phyloP scores from a whole-genome alignment of 2,329 filamentous ascomycete genomes.

The Chaetoscypha palmicola region DNA sequence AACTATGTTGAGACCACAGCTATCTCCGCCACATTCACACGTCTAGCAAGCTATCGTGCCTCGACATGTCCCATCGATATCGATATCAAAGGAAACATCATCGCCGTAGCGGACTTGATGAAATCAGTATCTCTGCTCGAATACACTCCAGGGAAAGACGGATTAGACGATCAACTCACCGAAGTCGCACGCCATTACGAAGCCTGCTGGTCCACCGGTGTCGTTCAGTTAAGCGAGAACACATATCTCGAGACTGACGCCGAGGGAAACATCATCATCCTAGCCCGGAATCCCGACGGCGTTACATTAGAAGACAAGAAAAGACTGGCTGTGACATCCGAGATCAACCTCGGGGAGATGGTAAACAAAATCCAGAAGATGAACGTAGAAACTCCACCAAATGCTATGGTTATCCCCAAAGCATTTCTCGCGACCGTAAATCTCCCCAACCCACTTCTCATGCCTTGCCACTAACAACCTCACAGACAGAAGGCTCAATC shows the following conservation, averaged over 20 bases:
- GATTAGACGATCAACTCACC: slow-evolving; percentile 53
- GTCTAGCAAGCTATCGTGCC: slow-evolving; percentile 69
- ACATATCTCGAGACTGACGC: slow-evolving; percentile 79
- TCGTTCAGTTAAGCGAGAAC: slow-evolving; percentile 64
- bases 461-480: slow-evolving; percentile 16
- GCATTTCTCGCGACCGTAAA: slow-evolving; percentile 86
- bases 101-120: slow-evolving; percentile 88
- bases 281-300: slow-evolving; percentile 66
- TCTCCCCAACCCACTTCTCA: slow-evolving; percentile 8
- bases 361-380: slow-evolving; percentile 81
- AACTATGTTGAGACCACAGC: slow-evolving; percentile 49
- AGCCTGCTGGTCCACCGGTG: slow-evolving; percentile 73
- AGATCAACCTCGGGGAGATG: slow-evolving; percentile 85
- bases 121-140: slow-evolving; percentile 80
- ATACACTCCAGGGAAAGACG: slow-evolving; percentile 52
- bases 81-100: slow-evolving; percentile 63
- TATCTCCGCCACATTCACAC: slow-evolving; percentile 53
- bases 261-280: slow-evolving; percentile 77
- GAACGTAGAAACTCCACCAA: slow-evolving; percentile 55
- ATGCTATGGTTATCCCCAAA: slow-evolving; percentile 65
- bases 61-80: slow-evolving; percentile 80
- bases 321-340: slow-evolving; percentile 65
- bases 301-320: slow-evolving; percentile 67
- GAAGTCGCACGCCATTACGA: slow-evolving; percentile 78
- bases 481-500: slow-evolving; percentile 78